Evolutionary conservation across 2,329 filamentous ascomycete genomes (phyloP).

Genomic region (Moelleriella libera): DNA sequence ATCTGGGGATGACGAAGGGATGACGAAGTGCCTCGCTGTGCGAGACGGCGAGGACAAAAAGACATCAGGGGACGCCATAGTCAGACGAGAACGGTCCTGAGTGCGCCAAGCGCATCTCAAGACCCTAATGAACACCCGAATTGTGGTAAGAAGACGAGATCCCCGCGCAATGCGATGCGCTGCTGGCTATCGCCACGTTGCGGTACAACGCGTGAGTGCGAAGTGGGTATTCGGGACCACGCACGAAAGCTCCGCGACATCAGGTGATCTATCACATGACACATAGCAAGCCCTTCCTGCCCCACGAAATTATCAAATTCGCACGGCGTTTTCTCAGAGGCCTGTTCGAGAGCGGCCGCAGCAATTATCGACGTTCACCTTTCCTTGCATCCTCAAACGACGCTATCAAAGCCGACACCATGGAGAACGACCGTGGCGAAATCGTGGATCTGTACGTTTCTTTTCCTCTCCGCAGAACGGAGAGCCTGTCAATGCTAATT

Average conservation of each 20-base stretch:
- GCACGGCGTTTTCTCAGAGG: conserved; percentile 15
- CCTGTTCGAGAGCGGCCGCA: too few relatives aligned
- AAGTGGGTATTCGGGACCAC: not conserved
- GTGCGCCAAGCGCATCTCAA: conserved; percentile 34
- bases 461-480: not conserved
- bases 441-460: conserved; percentile 89
- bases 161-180: too few relatives aligned
- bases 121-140: conserved; percentile 13
- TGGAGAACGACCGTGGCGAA: conserved; percentile 99
- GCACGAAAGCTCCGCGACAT: conserved; percentile 16
- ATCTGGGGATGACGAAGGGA: conserved; percentile 36
- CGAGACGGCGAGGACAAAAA: conserved; percentile 16
- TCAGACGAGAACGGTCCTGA: conserved; percentile 12
- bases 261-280: conserved; percentile 21
- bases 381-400: conserved; percentile 14
- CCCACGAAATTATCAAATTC: conserved; percentile 21
- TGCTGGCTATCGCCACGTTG: not conserved
- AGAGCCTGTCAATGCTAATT: conserved; percentile 12
- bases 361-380: conserved; percentile 4
- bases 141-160: conserved; percentile 5
- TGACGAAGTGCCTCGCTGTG: conserved; percentile 16
- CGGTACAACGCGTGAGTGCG: not conserved
- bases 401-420: conserved; percentile 39
- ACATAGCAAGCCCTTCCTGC: conserved; percentile 19
- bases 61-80: conserved; percentile 19